Percentiles rank a stretch among this genome's conserved stretches.
Evolutionary conservation across 352 stramenopile genomes (phyloP).

Genomic region (Plasmopara halstedii): DNA sequence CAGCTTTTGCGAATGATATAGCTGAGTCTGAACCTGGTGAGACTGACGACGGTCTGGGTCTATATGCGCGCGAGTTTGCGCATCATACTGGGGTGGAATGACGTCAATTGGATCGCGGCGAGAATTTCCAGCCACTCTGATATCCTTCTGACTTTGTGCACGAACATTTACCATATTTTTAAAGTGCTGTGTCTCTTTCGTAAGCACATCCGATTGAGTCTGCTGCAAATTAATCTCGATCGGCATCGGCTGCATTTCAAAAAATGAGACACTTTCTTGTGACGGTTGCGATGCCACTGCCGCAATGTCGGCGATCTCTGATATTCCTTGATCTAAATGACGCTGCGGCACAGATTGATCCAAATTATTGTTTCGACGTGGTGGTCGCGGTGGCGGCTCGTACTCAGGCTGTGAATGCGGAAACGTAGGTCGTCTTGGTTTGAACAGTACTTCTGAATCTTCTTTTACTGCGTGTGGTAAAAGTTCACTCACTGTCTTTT

Average conservation of each 20-base stretch:
- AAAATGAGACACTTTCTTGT: constrained; percentile 12
- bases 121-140: constrained; percentile 20
- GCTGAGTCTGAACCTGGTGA: too few relatives aligned
- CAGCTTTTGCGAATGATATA: too few relatives aligned
- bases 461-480: constrained; percentile 17
- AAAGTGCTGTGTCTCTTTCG: constrained; percentile 18
- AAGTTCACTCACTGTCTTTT: constrained; percentile 15
- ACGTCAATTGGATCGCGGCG: constrained; percentile 13
- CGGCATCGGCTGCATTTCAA: constrained; percentile 17
- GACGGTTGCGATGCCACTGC: constrained; percentile 13
- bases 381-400: constrained; percentile 24
- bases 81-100: not conserved
- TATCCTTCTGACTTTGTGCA: constrained; percentile 10
- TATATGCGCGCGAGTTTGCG: too few relatives aligned
- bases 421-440: constrained; percentile 11
- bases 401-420: constrained; percentile 29
- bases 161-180: constrained; percentile 17
- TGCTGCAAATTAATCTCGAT: constrained; percentile 11
- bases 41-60: too few relatives aligned
- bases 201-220: too few relatives aligned
- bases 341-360: constrained; percentile 8
- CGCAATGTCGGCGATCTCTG: constrained; percentile 15
- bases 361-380: constrained; percentile 23
- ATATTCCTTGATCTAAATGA: too few relatives aligned
- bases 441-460: constrained; percentile 6